Base-by-base conservation (phyloP, 257 asterid genomes). In the Solanum bulbocastanum region DNA sequence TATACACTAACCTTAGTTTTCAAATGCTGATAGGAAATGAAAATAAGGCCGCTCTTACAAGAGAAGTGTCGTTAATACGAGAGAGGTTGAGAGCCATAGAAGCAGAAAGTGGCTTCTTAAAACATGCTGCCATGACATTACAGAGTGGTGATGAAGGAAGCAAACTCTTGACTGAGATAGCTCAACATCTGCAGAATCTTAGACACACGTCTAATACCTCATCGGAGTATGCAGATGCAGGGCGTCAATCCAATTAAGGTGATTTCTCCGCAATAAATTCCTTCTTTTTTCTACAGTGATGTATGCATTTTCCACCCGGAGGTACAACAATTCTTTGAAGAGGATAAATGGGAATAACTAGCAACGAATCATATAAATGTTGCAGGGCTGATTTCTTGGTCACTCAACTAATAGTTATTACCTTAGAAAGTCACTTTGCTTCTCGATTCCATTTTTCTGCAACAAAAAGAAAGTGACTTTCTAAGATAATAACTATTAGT, bases 141-240 rank as follows among this genome's bases (percentile, higher is more conserved):
- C 99, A 96, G 84, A 91, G 90, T 86, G 95, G 95, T 36, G 93
- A 90, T 8, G 98, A 95, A 60, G 99, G 97, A 27, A 91, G 92
- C 62, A 94, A 93, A 37, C 93, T 97, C 44, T 92, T 97, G 93
- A 89, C 87, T 16, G 98, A 97, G 90, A 97, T 97, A 88, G 98
- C 98, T 90, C 94, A 95, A 84, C 93, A 94, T 90, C 93, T 97
- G 3, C 90, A 93, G 60, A 89, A 89, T 58, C 95, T 94, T 35
- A 90, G 98, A 82, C 90, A 83, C 73, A 60, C 92, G 3, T 82
- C 42, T 2, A 91, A 87, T 85, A 87, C 89, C 42, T 73, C 92
- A 73, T 49, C 91, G 13, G 69, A 20, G 32, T 6, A 32, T 30
- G 42, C 30, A 82, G 69, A 49, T 82, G 69, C 86, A 46, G 11